These are phyloP conservation scores for Hypericum androsaemum DNA, from an alignment of 345 rosid genomes.

Conservation along the genomic window DNA sequence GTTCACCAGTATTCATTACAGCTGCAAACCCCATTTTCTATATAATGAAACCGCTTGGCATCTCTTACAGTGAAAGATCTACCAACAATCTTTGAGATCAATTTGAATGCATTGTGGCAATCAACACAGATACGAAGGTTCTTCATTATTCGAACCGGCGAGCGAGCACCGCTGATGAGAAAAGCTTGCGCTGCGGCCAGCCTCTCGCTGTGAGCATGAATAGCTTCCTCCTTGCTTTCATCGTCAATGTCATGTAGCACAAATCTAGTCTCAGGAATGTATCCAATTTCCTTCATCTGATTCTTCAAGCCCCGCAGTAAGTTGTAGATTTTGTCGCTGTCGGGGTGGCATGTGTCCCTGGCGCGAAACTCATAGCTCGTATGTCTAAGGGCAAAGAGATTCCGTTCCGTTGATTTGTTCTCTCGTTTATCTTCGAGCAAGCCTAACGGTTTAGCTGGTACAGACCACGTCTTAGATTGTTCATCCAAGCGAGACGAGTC, in stretches of 20 bases:
- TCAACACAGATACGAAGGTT: conserved; percentile 82
- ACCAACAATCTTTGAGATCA: conserved; percentile 67
- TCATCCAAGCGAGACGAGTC: conserved; percentile 52
- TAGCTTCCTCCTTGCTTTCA: conserved; percentile 80
- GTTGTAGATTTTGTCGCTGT: conserved; percentile 41
- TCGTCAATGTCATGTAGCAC: conserved; percentile 72
- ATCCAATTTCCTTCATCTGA: conserved; percentile 74
- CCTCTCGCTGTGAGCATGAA: conserved; percentile 83
- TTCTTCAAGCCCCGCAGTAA: conserved; percentile 42
- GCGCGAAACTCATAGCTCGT: conserved; percentile 50
- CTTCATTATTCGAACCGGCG: conserved; percentile 49
- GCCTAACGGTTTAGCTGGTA: conserved; percentile 43
- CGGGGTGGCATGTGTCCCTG: conserved; percentile 76
- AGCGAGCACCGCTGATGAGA: conserved; percentile 48
- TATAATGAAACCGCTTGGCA: conserved; percentile 75
- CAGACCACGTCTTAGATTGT: conserved; percentile 54
- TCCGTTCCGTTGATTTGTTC: conserved; percentile 32
- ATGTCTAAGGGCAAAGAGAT: conserved; percentile 34
- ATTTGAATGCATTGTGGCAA: conserved; percentile 64
- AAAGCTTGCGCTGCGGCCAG: conserved; percentile 68
- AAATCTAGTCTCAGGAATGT: conserved; percentile 46
- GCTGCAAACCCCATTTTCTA: conserved; percentile 52
- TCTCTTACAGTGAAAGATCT: conserved; percentile 59
- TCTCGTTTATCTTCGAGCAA: conserved; percentile 35
- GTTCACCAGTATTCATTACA: conserved; percentile 80